Evolutionary conservation across 75 land plant species (phyloP).

Genomic region (Chamaecyparis obtusa): DNA sequence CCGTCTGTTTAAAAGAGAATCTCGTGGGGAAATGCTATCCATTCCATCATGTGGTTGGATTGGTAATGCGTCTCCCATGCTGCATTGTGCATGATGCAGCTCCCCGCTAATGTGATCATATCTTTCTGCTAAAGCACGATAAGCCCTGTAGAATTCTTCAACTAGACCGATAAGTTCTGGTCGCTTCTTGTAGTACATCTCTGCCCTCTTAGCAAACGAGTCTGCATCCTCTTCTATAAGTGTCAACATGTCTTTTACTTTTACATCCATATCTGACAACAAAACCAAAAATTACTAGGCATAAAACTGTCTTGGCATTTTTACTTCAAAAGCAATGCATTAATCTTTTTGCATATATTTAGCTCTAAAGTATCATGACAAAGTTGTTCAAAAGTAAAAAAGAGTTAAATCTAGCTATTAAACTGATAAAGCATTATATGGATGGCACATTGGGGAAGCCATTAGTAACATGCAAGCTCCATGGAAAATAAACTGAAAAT

Average conservation of each 20-base stretch:
- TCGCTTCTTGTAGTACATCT: constrained; percentile 43
- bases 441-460: not conserved
- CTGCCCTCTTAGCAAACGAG: constrained; percentile 45
- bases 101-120: constrained; percentile 39
- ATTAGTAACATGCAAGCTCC: not conserved
- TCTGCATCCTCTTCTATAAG: constrained; percentile 55
- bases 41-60: constrained; percentile 32
- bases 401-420: not conserved
- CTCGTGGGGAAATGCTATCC: constrained; percentile 30
- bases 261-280: constrained; percentile 40
- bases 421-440: not conserved
- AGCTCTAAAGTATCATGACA: not conserved
- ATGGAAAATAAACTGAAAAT: not conserved
- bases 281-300: not conserved
- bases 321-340: not conserved
- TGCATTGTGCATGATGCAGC: constrained; percentile 36
- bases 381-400: not conserved
- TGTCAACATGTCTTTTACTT: constrained; percentile 29
- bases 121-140: constrained; percentile 44
- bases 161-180: constrained; percentile 44
- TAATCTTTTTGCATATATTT: not conserved
- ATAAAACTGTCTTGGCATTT: not conserved
- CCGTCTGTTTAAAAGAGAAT: not conserved
- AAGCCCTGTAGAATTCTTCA: constrained; percentile 36
- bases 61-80: constrained; percentile 48